Evolutionary conservation across 2,329 filamentous ascomycete species (phyloP).

Genomic region (Davidsoniella australis): DNA sequence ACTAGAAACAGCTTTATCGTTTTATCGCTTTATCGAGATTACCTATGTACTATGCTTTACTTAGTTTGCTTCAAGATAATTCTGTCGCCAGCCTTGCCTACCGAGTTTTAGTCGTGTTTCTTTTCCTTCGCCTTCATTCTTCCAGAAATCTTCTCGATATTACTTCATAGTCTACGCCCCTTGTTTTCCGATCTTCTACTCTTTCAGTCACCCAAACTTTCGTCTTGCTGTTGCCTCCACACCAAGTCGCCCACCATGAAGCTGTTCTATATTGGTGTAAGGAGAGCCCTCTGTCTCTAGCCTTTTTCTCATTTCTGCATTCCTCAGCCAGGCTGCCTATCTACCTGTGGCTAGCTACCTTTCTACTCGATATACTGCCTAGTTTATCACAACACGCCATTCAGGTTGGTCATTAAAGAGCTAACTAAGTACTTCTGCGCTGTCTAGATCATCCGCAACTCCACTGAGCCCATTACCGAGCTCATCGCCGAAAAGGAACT

Average conservation of each 20-base stretch:
- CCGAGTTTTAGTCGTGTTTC: background rate
- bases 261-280: conserved; percentile 74
- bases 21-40: no score
- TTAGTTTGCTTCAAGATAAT: no score
- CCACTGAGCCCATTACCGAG: conserved; percentile 58
- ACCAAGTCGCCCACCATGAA: conserved; percentile 43
- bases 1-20: no score
- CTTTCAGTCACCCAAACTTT: background rate
- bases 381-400: background rate
- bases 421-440: background rate
- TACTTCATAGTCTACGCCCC: background rate
- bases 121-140: background rate
- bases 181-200: background rate
- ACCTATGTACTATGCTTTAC: no score
- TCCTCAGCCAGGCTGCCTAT: background rate
- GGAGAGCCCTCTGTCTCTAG: background rate
- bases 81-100: no score
- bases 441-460: conserved; percentile 62
- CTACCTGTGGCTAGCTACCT: background rate
- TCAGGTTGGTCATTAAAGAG: background rate
- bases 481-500: conserved; percentile 63
- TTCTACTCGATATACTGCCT: no score
- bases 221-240: no score
- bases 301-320: background rate
- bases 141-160: background rate